A percentile compares a stretch with the other conserved stretches of the same genome.
Conservation (phyloP, 305 asterid species). For the Fraxinus latifolia region DNA sequence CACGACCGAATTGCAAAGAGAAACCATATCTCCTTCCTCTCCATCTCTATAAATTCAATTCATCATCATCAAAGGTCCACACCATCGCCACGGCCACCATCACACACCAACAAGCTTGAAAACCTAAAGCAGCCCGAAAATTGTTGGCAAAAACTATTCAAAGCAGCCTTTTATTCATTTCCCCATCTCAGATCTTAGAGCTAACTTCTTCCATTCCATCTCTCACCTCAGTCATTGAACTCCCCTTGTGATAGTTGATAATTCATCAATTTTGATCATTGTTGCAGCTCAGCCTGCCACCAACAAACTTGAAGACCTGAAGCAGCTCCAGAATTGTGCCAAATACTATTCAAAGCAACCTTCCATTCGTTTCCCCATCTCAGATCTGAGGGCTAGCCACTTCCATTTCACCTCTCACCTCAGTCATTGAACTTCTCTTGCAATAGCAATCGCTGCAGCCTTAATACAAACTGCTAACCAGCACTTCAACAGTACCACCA, state of each 20-base stretch:
- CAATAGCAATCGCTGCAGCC: not conserved
- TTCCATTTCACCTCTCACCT: not conserved
- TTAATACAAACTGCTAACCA: not conserved
- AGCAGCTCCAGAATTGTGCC: not conserved
- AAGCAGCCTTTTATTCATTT: not conserved
- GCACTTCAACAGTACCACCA: not conserved
- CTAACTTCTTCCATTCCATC: not conserved
- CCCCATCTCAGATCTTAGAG: not conserved
- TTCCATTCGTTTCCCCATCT: not conserved
- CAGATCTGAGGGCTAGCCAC: not conserved
- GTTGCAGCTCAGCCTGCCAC: not conserved
- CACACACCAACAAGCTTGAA: not conserved
- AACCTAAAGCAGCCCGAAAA: not conserved
- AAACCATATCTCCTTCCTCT: not conserved
- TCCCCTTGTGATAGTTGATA: not conserved
- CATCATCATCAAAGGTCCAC: not conserved
- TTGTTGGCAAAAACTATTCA: not conserved
- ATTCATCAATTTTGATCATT: not conserved
- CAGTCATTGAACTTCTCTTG: not conserved
- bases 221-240: not conserved
- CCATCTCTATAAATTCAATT: not conserved
- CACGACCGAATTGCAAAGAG: not conserved
- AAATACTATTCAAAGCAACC: not conserved
- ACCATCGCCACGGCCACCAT: not conserved
- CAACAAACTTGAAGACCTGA: not conserved